These are phyloP conservation scores for Aspergillus bridgeri DNA, from an alignment of 495 filamentous ascomycete genomes.

Conservation along the genomic window DNA sequence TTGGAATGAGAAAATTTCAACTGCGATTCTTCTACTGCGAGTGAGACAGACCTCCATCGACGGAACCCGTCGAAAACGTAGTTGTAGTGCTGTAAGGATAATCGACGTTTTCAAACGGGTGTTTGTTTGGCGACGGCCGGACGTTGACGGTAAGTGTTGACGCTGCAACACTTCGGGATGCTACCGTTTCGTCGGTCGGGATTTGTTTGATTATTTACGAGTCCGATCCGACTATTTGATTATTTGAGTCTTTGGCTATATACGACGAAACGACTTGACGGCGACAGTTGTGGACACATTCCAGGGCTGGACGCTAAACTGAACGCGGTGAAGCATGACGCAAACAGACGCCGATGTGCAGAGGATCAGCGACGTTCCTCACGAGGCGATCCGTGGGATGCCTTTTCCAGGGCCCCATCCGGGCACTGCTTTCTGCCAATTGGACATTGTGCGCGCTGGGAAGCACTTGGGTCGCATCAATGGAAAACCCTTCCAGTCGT, in stretches of 20 bases:
- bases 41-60: no score
- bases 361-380: slow-evolving; percentile 1
- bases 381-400: not conserved
- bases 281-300: slow-evolving; percentile 16
- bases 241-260: not conserved
- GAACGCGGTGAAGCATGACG: slow-evolving; percentile 31
- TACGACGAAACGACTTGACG: slow-evolving; percentile 3
- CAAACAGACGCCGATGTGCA: slow-evolving; percentile 21
- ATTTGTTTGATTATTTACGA: not conserved
- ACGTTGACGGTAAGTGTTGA: not conserved
- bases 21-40: not conserved
- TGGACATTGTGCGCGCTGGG: not conserved
- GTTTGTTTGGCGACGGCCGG: not conserved
- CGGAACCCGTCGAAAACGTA: not conserved
- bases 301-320: slow-evolving; percentile 28
- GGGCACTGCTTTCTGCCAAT: not conserved
- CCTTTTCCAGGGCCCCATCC: not conserved
- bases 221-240: not conserved
- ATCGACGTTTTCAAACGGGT: not conserved
- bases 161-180: not conserved
- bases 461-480: not conserved
- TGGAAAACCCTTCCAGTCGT: not conserved
- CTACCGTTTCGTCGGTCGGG: not conserved
- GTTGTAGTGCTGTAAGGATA: not conserved
- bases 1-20: not conserved